Percentiles rank a stretch among this genome's conserved stretches.
Conservation (phyloP, 257 asterid species). For the Knoxia roxburghii region DNA sequence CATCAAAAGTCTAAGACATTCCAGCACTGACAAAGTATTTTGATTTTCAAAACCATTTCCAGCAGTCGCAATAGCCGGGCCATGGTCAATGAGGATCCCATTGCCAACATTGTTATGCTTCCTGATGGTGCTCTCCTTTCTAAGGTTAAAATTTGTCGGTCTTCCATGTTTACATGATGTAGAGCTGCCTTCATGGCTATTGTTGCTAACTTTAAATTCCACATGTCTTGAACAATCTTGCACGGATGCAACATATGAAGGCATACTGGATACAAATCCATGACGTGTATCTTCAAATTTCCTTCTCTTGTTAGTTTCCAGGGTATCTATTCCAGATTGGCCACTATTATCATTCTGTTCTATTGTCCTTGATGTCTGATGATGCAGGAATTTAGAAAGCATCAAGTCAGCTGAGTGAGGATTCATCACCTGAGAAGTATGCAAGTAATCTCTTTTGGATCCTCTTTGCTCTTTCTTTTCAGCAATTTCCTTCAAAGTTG, state of each 20-base stretch:
- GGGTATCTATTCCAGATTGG: slow-evolving; percentile 20
- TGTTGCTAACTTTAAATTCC: slow-evolving; percentile 21
- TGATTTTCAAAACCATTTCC: slow-evolving; percentile 32
- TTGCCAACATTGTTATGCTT: slow-evolving; percentile 19
- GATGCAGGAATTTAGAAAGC: slow-evolving; percentile 31
- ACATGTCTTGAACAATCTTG: slow-evolving; percentile 25
- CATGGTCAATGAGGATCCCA: slow-evolving; percentile 18
- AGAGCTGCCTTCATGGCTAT: slow-evolving; percentile 29
- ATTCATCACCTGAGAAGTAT: slow-evolving; percentile 20
- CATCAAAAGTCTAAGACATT: slow-evolving; percentile 25
- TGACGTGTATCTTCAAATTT: slow-evolving; percentile 21
- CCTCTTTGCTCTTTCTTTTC: slow-evolving; percentile 31
- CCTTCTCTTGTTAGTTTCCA: slow-evolving; percentile 25
- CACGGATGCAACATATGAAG: slow-evolving; percentile 27
- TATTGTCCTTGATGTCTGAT: slow-evolving; percentile 21
- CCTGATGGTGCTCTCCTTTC: slow-evolving; percentile 24
- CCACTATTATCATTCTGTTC: slow-evolving; percentile 21
- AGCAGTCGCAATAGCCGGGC: slow-evolving; percentile 17
- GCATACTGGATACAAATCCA: slow-evolving; percentile 25
- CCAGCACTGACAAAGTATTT: slow-evolving; percentile 17
- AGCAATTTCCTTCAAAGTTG: slow-evolving; percentile 20
- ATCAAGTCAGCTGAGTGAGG: slow-evolving; percentile 19
- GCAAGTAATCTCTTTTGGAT: slow-evolving; percentile 33
- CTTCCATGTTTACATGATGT: slow-evolving; percentile 19
- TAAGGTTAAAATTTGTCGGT: slow-evolving; percentile 19